These are phyloP conservation scores for Heimioporus sp. DNA, from an alignment of 768 basidiomycete genomes.

Conservation along the genomic window DNA sequence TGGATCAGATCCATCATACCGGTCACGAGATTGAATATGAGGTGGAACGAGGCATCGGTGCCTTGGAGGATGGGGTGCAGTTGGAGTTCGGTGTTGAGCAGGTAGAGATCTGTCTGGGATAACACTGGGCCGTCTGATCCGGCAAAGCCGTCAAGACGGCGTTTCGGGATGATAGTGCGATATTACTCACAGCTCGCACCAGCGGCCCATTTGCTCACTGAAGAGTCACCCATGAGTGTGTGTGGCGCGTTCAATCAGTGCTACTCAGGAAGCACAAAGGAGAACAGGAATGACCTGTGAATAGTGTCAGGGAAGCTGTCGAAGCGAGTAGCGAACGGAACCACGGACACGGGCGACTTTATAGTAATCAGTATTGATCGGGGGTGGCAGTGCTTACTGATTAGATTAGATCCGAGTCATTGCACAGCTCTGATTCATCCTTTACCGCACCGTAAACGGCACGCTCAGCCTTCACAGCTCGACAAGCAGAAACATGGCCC, in stretches of 20 bases:
- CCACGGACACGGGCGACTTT: too few relatives aligned
- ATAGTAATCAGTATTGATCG: neutral
- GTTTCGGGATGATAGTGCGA: neutral
- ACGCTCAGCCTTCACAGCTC: constrained; percentile 4
- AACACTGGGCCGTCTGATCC: constrained; percentile 73
- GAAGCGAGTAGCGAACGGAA: too few relatives aligned
- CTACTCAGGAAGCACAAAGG: neutral
- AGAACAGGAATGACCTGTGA: neutral
- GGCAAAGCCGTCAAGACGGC: neutral
- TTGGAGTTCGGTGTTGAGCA: constrained; percentile 66
- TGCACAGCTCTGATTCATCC: constrained; percentile 7
- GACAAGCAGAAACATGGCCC: constrained; percentile 56
- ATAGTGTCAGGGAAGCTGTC: neutral
- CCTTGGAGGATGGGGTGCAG: constrained; percentile 71
- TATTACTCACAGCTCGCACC: constrained; percentile 34
- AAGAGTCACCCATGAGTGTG: constrained; percentile 25
- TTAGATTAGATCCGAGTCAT: constrained; percentile 24
- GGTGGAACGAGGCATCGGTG: constrained; percentile 47
- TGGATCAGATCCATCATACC: constrained; percentile 39
- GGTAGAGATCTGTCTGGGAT: constrained; percentile 77
- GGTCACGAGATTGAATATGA: constrained; percentile 69
- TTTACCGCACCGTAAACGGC: neutral
- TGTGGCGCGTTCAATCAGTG: neutral
- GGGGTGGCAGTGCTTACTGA: constrained; percentile 27
- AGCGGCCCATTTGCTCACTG: constrained; percentile 34